These are phyloP conservation scores for Kalmusia sp. DNA, from an alignment of 2,329 filamentous ascomycete genomes.

Conservation along the genomic window DNA sequence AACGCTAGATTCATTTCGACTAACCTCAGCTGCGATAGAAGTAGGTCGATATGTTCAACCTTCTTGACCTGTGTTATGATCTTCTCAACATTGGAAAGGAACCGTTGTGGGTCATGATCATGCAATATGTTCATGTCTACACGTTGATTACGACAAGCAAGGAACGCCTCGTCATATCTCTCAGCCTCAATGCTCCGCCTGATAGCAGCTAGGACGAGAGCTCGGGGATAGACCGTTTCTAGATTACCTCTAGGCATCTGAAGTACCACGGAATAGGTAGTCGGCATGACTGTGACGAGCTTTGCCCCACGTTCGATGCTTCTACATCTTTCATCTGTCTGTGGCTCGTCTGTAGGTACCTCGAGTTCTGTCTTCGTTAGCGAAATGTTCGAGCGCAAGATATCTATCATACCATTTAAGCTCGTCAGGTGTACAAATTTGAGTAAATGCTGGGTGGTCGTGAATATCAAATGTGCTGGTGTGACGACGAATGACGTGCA, in stretches of 20 bases:
- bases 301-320: constrained; percentile 89
- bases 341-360: constrained; percentile 85
- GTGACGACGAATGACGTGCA: constrained; percentile 92
- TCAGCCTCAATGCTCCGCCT: constrained; percentile 79
- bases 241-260: constrained; percentile 97
- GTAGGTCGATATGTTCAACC: constrained; percentile 84
- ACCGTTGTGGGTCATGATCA: constrained; percentile 88
- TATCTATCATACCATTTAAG: constrained; percentile 64
- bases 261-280: constrained; percentile 81
- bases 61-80: constrained; percentile 88
- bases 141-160: constrained; percentile 87
- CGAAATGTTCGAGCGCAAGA: background rate
- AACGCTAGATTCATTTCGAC: constrained; percentile 32
- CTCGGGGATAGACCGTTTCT: constrained; percentile 92
- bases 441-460: constrained; percentile 88
- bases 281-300: constrained; percentile 88
- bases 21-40: constrained; percentile 83
- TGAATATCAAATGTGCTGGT: constrained; percentile 83
- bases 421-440: constrained; percentile 87
- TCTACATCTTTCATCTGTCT: constrained; percentile 89
- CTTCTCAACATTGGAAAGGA: constrained; percentile 74
- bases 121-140: constrained; percentile 98
- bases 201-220: constrained; percentile 90
- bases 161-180: constrained; percentile 84
- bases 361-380: constrained; percentile 68